Conservation (phyloP, 768 basidiomycete species). For the Calocybe cyanea region DNA sequence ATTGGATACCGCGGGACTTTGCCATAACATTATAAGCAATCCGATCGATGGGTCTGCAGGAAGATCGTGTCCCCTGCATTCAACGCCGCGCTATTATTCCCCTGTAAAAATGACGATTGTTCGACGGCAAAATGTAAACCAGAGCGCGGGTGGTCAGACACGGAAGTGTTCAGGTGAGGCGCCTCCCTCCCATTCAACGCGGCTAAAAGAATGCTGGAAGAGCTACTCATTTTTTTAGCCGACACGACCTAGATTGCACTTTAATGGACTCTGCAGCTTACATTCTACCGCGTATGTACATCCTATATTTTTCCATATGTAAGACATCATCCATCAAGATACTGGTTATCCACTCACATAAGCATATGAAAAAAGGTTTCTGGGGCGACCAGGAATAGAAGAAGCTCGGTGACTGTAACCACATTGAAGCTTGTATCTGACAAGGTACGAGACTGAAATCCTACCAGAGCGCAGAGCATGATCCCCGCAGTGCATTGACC, state of each 20-base stretch:
- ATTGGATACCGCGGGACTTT: too few relatives aligned
- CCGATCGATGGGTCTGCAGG: not conserved
- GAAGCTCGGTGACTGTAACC: constrained; percentile 3
- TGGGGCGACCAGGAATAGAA: not conserved
- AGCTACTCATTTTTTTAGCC: not conserved
- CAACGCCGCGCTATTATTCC: not conserved
- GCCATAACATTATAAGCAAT: too few relatives aligned
- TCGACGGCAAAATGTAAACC: not conserved
- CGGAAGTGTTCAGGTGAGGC: not conserved
- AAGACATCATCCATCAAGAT: not conserved
- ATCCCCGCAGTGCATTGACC: too few relatives aligned
- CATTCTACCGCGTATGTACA: not conserved
- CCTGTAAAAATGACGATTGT: not conserved
- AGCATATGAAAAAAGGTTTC: not conserved
- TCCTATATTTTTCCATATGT: not conserved
- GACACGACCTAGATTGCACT: not conserved
- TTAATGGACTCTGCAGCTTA: not conserved
- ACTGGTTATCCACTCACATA: not conserved
- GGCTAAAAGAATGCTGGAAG: constrained; percentile 1
- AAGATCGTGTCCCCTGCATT: not conserved
- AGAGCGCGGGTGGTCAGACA: not conserved
- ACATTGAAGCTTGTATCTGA: not conserved
- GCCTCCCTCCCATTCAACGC: not conserved
- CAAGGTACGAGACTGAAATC: not conserved
- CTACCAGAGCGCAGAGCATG: too few relatives aligned